Percentiles rank a stretch among this genome's conserved stretches.
These are phyloP conservation scores for Microbotryum silenes-acaulis DNA, from an alignment of 1,284 basidiomycete species.

Conservation along the genomic window DNA sequence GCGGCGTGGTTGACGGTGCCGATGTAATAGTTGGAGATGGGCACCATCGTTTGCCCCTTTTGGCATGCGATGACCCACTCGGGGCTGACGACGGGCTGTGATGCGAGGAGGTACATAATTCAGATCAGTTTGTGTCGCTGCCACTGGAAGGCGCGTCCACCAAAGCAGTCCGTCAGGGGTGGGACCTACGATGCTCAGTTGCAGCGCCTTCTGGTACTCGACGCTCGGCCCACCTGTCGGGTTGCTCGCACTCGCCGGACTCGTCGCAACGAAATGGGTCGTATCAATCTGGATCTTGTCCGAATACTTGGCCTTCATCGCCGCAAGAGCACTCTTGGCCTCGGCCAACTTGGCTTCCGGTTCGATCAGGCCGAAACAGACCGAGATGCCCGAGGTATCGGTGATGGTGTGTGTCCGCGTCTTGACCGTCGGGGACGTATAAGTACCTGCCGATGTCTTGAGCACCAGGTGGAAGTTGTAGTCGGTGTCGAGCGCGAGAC, in stretches of 20 bases:
- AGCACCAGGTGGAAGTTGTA: constrained; percentile 88
- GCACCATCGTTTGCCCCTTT: constrained; percentile 36
- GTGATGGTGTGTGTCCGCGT: constrained; percentile 85
- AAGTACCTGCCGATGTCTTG: constrained; percentile 77
- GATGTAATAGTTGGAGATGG: constrained; percentile 34
- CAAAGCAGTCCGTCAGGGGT: constrained; percentile 22
- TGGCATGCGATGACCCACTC: constrained; percentile 38
- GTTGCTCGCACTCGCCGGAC: constrained; percentile 55
- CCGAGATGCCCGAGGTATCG: constrained; percentile 83
- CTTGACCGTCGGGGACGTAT: constrained; percentile 68
- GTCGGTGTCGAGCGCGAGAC: constrained; percentile 68
- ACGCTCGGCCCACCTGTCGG: constrained; percentile 54
- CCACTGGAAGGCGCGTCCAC: no score
- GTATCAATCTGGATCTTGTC: constrained; percentile 93
- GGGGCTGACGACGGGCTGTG: constrained; percentile 37
- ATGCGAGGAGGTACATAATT: background rate
- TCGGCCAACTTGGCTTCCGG: constrained; percentile 67
- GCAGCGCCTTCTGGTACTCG: constrained; percentile 82
- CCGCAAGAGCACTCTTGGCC: constrained; percentile 62
- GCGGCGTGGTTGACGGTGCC: constrained; percentile 31
- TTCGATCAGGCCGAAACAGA: constrained; percentile 81
- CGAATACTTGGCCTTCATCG: constrained; percentile 80
- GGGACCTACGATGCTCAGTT: constrained; percentile 55
- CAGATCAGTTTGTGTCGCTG: background rate
- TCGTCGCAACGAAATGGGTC: constrained; percentile 91